Conservation (phyloP, 2,329 filamentous ascomycete species). For the Ophiocordyceps camponoti-leonardi region DNA sequence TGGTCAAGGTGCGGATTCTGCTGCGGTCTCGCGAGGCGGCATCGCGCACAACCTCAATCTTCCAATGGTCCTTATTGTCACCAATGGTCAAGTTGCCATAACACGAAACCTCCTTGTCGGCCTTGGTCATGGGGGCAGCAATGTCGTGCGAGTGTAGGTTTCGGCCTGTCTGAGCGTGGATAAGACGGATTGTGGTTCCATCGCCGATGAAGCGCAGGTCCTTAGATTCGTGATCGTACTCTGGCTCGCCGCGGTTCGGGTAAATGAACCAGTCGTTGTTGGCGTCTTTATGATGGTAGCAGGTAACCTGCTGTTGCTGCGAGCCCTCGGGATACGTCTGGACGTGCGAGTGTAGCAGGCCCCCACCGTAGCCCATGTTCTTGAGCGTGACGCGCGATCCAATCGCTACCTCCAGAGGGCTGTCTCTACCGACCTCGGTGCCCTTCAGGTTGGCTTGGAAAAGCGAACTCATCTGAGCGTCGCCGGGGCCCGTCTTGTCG, state of each 20-base stretch:
- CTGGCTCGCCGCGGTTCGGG: conserved; percentile 63
- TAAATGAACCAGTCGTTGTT: conserved; percentile 99
- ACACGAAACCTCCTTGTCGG: conserved; percentile 80
- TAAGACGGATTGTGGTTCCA: conserved; percentile 63
- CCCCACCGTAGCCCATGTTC: conserved; percentile 98
- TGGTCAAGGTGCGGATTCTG: conserved; percentile 79
- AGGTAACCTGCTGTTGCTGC: conserved; percentile 88
- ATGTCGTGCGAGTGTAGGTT: conserved; percentile 94
- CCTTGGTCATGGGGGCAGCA: conserved; percentile 74
- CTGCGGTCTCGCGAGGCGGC: conserved; percentile 73
- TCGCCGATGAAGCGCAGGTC: conserved; percentile 63
- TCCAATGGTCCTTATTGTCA: conserved; percentile 97
- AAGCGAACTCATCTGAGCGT: conserved; percentile 99
- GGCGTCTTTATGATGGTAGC: conserved; percentile 98
- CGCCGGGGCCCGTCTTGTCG: conserved; percentile 83
- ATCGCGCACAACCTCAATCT: conserved; percentile 79
- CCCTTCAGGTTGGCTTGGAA: conserved; percentile 95
- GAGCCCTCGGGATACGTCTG: conserved; percentile 94
- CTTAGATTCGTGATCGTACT: conserved; percentile 50
- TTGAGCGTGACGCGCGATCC: conserved; percentile 88
- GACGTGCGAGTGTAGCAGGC: conserved; percentile 87
- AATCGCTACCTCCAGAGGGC: conserved; percentile 76
- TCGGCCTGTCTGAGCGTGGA: conserved; percentile 89
- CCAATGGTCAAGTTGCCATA: conserved; percentile 93
- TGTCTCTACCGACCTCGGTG: conserved; percentile 86